A percentile compares a stretch with the other conserved stretches of the same genome.
These are phyloP conservation scores for Colletotrichum tropicicola DNA, from an alignment of 2,329 filamentous ascomycete species.

Conservation along the genomic window DNA sequence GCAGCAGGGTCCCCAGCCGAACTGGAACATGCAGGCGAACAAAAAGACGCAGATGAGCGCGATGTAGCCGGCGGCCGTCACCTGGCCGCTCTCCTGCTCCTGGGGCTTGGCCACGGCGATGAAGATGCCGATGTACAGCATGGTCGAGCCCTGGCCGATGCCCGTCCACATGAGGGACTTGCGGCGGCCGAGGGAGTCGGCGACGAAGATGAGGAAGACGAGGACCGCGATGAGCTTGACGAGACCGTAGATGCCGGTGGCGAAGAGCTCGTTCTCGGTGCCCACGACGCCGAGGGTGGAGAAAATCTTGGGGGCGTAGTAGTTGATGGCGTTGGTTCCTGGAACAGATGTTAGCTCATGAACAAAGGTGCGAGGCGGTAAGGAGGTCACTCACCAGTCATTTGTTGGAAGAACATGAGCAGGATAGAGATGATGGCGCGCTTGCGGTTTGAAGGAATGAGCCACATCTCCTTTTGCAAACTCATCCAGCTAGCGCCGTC, in stretches of 20 bases:
- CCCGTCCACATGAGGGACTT: conserved; percentile 35
- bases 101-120: conserved; percentile 66
- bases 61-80: conserved; percentile 61
- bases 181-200: conserved; percentile 35
- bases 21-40: conserved; percentile 54
- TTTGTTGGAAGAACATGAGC: conserved; percentile 29
- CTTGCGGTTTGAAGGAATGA: conserved; percentile 26
- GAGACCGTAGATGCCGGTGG: conserved; percentile 72
- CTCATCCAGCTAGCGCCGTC: conserved; percentile 30
- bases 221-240: conserved; percentile 53
- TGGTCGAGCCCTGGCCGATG: conserved; percentile 32
- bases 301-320: conserved; percentile 68
- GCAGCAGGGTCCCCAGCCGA: conserved; percentile 51
- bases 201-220: conserved; percentile 31
- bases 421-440: conserved; percentile 17
- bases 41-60: conserved; percentile 74
- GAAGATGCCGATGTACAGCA: conserved; percentile 62
- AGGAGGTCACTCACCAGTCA: conserved; percentile 15
- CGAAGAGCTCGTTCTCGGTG: conserved; percentile 65
- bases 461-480: conserved; percentile 25
- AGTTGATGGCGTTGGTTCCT: conserved; percentile 31
- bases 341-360: too few relatives aligned
- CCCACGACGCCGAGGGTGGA: conserved; percentile 67
- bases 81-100: conserved; percentile 40
- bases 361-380: conserved; percentile 26